Evolutionary conservation across 257 asterid species (phyloP).

Genomic region (Oldenlandia corymbosa): DNA sequence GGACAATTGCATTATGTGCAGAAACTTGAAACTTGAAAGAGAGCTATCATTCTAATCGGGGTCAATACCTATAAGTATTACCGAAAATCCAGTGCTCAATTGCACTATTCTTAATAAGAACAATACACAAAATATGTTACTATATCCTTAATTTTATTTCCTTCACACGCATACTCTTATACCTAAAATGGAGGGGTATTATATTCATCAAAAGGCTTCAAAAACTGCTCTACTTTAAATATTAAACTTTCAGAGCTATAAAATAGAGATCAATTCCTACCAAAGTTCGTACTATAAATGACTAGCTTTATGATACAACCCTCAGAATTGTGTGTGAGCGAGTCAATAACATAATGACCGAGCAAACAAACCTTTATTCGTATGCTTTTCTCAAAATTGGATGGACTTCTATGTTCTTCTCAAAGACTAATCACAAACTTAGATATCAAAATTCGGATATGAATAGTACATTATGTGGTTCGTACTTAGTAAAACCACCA

Average conservation of each 20-base stretch:
- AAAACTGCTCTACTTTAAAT: background rate
- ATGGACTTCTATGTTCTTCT: background rate
- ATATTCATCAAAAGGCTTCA: background rate
- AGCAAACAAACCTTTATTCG: background rate
- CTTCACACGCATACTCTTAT: too few relatives aligned
- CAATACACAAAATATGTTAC: too few relatives aligned
- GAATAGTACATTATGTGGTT: background rate
- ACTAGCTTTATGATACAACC: constrained; percentile 5
- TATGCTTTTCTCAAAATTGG: background rate
- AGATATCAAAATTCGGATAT: background rate
- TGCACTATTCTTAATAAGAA: too few relatives aligned
- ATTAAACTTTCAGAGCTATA: background rate
- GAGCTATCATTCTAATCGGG: too few relatives aligned
- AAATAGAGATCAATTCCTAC: background rate
- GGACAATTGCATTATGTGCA: too few relatives aligned
- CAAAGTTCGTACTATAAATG: background rate
- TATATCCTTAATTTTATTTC: too few relatives aligned
- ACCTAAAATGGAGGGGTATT: too few relatives aligned
- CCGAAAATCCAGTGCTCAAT: too few relatives aligned
- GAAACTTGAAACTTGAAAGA: too few relatives aligned
- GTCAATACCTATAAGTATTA: too few relatives aligned
- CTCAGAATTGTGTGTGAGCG: background rate
- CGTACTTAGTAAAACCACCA: constrained; percentile 10
- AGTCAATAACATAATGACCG: background rate
- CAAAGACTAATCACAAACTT: background rate